Percentiles rank a stretch among this genome's conserved stretches.
Conservation (phyloP, 2,329 filamentous ascomycete genomes). For the Ophiostoma sp. region DNA sequence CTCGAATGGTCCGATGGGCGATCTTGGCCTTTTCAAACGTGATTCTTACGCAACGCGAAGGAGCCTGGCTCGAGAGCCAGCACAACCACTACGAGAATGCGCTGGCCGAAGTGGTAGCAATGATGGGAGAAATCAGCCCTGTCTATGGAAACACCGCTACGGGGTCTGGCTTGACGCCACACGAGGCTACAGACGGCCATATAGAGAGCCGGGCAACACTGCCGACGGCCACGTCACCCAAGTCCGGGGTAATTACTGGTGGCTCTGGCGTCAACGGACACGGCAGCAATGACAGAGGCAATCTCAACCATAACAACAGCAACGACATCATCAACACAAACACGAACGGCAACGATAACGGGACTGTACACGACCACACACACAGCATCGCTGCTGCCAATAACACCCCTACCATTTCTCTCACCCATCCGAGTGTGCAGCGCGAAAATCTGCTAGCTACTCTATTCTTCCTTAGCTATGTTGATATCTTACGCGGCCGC, state of each 20-base stretch:
- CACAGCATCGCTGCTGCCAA: not conserved
- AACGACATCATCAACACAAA: not conserved
- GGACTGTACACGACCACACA: not conserved
- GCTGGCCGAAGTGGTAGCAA: slow-evolving; percentile 32
- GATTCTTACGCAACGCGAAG: slow-evolving; percentile 37
- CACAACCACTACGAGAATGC: slow-evolving; percentile 38
- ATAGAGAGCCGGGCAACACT: not conserved
- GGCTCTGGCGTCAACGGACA: not conserved
- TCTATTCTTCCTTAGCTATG: slow-evolving; percentile 50
- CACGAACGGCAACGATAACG: not conserved
- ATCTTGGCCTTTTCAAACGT: slow-evolving; percentile 49
- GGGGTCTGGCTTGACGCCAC: not conserved
- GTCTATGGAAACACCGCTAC: not conserved
- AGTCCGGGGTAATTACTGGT: not conserved
- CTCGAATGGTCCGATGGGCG: slow-evolving; percentile 43
- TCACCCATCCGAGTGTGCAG: slow-evolving; percentile 31
- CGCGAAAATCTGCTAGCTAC: slow-evolving; percentile 44
- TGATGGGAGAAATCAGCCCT: not conserved
- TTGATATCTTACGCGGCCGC: slow-evolving; percentile 43
- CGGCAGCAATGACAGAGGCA: not conserved
- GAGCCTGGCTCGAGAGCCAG: slow-evolving; percentile 32
- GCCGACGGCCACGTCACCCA: not conserved
- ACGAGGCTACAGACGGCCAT: not conserved
- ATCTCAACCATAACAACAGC: not conserved
- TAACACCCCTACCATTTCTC: slow-evolving; percentile 19